phyloP scores from a whole-genome alignment of 78 protist species.

The Monosiga brevicollis region DNA sequence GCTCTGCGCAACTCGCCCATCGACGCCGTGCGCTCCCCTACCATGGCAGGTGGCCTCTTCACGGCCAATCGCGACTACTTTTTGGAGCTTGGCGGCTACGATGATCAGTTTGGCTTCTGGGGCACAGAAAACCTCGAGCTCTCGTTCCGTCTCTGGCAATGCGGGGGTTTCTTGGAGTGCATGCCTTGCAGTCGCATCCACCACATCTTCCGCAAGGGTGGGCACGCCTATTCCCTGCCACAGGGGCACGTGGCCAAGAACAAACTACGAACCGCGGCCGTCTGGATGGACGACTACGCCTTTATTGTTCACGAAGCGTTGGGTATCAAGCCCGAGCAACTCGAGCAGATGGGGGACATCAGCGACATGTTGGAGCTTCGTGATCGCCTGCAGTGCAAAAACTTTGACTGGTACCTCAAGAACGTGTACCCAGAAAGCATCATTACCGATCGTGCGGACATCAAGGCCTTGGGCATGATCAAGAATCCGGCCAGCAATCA shows the following conservation, averaged over 20 bases:
- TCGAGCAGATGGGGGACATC: not conserved
- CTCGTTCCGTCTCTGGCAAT: not conserved
- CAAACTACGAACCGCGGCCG: not conserved
- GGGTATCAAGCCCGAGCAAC: not conserved
- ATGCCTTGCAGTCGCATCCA: not conserved
- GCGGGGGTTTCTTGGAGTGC: not conserved
- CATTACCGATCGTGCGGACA: not conserved
- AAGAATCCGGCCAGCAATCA: not conserved
- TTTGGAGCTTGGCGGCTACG: not conserved
- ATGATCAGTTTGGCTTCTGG: not conserved
- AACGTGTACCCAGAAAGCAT: not conserved
- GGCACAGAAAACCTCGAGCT: not conserved
- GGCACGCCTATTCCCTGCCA: not conserved
- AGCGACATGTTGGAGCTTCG: not conserved
- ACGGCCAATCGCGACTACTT: not conserved
- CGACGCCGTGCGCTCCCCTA: not conserved
- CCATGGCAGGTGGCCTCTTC: conserved; percentile 1
- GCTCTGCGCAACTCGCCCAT: not conserved
- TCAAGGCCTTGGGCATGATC: not conserved
- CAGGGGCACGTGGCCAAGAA: not conserved
- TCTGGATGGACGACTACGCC: not conserved
- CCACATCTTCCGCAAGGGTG: not conserved
- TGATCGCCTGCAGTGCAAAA: not conserved
- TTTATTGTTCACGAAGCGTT: not conserved
- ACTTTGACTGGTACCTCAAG: not conserved